These are phyloP conservation scores for Pseudocercospora musae DNA, from an alignment of 2,329 filamentous ascomycete genomes.

Conservation along the genomic window DNA sequence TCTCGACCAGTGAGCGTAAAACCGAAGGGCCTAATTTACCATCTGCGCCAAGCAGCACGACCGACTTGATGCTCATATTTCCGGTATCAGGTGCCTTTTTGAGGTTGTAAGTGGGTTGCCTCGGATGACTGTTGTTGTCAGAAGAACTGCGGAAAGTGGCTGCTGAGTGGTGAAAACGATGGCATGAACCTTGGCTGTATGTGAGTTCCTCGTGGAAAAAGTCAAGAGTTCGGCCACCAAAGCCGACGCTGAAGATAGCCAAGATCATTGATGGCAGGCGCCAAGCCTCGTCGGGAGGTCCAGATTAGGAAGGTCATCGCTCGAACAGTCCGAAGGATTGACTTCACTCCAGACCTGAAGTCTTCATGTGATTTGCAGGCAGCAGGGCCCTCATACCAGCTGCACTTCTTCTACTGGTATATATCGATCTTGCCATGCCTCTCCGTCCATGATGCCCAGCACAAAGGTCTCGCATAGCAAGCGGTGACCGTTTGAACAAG, in stretches of 20 bases:
- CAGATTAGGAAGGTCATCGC: not conserved
- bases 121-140: not conserved
- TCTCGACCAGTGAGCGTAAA: slow-evolving; percentile 40
- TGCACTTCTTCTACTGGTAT: slow-evolving; percentile 8
- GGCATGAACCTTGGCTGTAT: not conserved
- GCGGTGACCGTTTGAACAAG: slow-evolving; percentile 5
- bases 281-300: not conserved
- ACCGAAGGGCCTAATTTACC: slow-evolving; percentile 46
- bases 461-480: slow-evolving; percentile 19
- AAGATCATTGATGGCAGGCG: not conserved
- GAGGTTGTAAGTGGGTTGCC: not conserved
- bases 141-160: not conserved
- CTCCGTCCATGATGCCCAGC: slow-evolving; percentile 20
- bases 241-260: not conserved
- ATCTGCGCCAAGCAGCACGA: slow-evolving; percentile 44
- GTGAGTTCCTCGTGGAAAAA: not conserved
- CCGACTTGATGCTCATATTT: slow-evolving; percentile 39
- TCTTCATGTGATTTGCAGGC: not conserved
- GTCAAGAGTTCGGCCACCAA: not conserved
- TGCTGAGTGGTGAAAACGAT: not conserved
- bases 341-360: not conserved
- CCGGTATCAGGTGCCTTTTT: not conserved
- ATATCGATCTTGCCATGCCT: slow-evolving; percentile 11
- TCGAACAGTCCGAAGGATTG: not conserved
- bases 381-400: not conserved